Evolutionary conservation across 129 eudicot species (phyloP), one percentile per base, ranked within the genome.

Genomic region (Artemisia annua): DNA sequence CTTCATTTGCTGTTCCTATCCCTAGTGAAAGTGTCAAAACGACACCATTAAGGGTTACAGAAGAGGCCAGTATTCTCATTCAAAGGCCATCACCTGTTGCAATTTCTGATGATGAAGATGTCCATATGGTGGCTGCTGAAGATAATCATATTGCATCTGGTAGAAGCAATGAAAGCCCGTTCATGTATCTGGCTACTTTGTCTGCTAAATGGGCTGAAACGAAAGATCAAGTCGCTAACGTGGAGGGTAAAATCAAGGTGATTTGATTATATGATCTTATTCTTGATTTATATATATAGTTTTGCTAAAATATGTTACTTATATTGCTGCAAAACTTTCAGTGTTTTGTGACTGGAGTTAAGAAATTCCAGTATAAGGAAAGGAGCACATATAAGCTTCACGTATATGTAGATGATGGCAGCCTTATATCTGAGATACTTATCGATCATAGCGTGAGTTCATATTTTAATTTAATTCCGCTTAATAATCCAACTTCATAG

Each of bases 171-270:
- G 94, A 88, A 72, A 59, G 16, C 64, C 97, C 96, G 51, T 95
- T 95, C 80, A 88, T 89, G 14, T 95, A 95, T 81, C 61, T 95
- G 79, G 83, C 83, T 63, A 86, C 79, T 75, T 78, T 95, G 80
- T 90, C 82, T 3, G 80, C 80, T 48, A 86, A 81, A 75, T 83
- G 79, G 85, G 85, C 76, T 51, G 82, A 75, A 56, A 76, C 77
- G 75, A 75, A 65, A 68, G 87, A 69, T 48, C 72, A 53, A 32
- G 71, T 81, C 69, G 70, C 85, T 32, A 63, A 50, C 68, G 91
- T 95, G 68, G 81, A 80, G 75, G 97, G 97, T 32, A 95, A 85
- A 81, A 82, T 95, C 67, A 95, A 95, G 97, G 99, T 95, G 39
- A 15, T 30, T 9, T 28, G 7, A 52, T 53, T 52, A n/a, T 46